Base-by-base conservation (phyloP, 202 grass and related monocot species). In the Musa balbisiana region DNA sequence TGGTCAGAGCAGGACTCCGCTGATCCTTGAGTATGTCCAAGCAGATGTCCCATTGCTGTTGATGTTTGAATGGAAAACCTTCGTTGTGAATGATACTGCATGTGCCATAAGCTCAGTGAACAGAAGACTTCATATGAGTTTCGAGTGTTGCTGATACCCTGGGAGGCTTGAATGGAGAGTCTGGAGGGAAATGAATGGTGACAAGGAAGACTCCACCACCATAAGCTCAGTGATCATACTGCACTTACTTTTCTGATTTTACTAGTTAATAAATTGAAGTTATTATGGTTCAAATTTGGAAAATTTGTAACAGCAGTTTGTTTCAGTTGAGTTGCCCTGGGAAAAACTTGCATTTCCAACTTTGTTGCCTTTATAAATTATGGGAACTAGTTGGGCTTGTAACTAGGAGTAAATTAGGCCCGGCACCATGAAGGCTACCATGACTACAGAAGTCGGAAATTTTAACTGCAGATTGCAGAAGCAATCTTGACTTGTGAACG, bases 1-100 rank as follows among this genome's bases (percentile, higher is more conserved):
- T 79, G 13, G 65, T 79, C 26, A 70, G 76, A 58, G 76, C 76
- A 49, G 76, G 76, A 22, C 50, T 79, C 76, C 76, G 58, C 24
- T 79, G 76, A 79, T 69, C 76, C 65, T 79, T 69, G 64, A 79
- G 64, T 43, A 79, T 69, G 64, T 79, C 76, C 76, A 70, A 56
- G 64, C 76, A 79, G 51, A 79, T 79, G 26, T 69, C 15, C 76
- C 76, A 59, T 79, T 79, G 65, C 52, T 69, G 51, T 69, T 79
- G 76, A 79, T 79, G 76, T 79, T 79, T 56, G 76, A 52, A 79
- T 79, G 76, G 64, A 79, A 79, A 0, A 79, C 76, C 76, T 79
- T 79, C 9, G 76, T 79, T 26, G 52, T 79, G 52, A 79, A 79
- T 79, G 76, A 64, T 43, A 70, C 76, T 8, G n/a, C 16, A 60